A percentile compares a stretch with the other conserved stretches of the same genome.
Conservation (phyloP, 345 rosid genomes). For the Punica granatum region DNA sequence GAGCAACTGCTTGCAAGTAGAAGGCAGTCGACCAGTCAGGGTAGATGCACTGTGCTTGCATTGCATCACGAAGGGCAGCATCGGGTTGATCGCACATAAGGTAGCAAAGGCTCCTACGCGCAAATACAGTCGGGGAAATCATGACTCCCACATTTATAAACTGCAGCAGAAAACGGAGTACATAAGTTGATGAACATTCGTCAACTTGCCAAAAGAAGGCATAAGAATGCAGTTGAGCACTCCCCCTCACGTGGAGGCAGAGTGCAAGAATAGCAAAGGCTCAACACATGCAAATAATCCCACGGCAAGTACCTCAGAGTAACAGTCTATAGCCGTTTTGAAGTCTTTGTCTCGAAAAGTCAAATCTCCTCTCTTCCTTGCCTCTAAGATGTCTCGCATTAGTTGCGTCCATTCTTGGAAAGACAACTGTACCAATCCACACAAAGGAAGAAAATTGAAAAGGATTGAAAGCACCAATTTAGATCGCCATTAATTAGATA, state of each 20-base stretch:
- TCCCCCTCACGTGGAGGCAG: no score
- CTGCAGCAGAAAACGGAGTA: constrained; percentile 22
- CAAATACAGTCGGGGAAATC: constrained; percentile 80
- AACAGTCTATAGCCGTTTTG: constrained; percentile 64
- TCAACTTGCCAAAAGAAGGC: not conserved
- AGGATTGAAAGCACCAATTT: not conserved
- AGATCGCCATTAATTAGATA: no score
- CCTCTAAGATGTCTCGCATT: constrained; percentile 82
- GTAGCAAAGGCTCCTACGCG: constrained; percentile 66
- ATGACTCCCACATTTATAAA: constrained; percentile 75
- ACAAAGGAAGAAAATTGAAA: not conserved
- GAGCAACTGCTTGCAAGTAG: constrained; percentile 85
- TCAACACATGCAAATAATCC: no score
- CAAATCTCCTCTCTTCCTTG: constrained; percentile 77
- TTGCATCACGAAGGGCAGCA: constrained; percentile 86
- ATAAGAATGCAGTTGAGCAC: no score
- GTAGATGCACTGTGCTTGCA: constrained; percentile 83
- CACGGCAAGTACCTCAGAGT: constrained; percentile 62
- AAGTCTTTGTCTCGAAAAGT: constrained; percentile 66
- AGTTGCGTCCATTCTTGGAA: constrained; percentile 96
- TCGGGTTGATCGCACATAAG: constrained; percentile 71
- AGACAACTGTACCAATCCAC: constrained; percentile 42
- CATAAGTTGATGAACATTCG: not conserved
- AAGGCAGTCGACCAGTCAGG: constrained; percentile 90
- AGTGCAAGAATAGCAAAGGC: not conserved